A percentile compares a stretch with the other conserved stretches of the same genome.
phyloP scores from a whole-genome alignment of 331 rosid species.

The Saraca asoca region DNA sequence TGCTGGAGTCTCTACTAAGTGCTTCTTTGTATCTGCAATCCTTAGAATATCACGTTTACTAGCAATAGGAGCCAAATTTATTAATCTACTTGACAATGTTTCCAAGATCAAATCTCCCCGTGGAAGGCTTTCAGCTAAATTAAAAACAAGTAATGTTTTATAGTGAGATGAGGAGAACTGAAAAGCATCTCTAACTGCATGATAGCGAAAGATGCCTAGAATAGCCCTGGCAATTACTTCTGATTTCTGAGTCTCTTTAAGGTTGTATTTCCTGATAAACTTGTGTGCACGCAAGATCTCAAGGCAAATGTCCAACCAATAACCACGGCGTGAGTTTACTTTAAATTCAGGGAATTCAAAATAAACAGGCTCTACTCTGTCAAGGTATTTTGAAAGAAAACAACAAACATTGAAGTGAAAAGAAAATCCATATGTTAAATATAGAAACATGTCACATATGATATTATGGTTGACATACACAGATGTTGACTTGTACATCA shows the following conservation, averaged over 20 bases:
- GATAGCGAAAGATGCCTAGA: slow-evolving; percentile 71
- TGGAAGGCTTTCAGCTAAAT: slow-evolving; percentile 86
- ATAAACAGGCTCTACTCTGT: slow-evolving; percentile 88
- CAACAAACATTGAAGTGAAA: slow-evolving; percentile 33
- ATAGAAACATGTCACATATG: neutral
- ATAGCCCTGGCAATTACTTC: slow-evolving; percentile 78
- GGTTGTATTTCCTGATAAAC: slow-evolving; percentile 67
- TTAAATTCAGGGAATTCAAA: slow-evolving; percentile 93
- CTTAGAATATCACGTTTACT: slow-evolving; percentile 52
- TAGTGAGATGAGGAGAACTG: slow-evolving; percentile 58
- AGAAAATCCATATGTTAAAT: slow-evolving; percentile 21
- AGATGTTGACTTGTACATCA: slow-evolving; percentile 82
- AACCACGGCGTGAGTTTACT: slow-evolving; percentile 82
- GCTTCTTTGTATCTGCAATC: slow-evolving; percentile 49
- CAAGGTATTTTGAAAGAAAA: slow-evolving; percentile 36
- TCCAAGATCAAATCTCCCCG: slow-evolving; percentile 82
- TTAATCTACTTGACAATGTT: slow-evolving; percentile 63
- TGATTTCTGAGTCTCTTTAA: slow-evolving; percentile 61
- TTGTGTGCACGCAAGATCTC: slow-evolving; percentile 72
- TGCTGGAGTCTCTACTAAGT: slow-evolving; percentile 47
- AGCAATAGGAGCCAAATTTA: slow-evolving; percentile 45
- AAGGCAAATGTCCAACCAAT: slow-evolving; percentile 86
- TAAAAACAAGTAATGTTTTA: slow-evolving; percentile 77
- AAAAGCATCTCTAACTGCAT: slow-evolving; percentile 82
- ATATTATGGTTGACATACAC: slow-evolving; percentile 58